These are phyloP conservation scores for Fonsecaea erecta DNA, from an alignment of 2,329 filamentous ascomycete species.

Conservation along the genomic window DNA sequence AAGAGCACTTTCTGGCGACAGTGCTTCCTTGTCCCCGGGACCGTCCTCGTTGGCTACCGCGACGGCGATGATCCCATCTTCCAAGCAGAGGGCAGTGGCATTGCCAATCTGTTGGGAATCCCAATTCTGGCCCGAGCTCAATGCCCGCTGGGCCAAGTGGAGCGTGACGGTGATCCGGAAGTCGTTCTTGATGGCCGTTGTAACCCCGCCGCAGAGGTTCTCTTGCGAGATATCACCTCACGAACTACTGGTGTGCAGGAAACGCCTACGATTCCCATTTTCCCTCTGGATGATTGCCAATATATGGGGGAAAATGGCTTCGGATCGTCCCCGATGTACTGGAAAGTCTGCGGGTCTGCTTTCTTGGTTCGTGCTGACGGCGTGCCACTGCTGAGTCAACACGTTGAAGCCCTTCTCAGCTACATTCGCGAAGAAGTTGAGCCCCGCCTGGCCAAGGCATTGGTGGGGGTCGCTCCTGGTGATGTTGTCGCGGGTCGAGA, in stretches of 20 bases:
- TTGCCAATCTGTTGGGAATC: constrained; percentile 16
- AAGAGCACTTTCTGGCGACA: neutral
- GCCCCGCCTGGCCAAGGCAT: constrained; percentile 5
- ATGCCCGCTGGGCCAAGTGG: too few species aligned
- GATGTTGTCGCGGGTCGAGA: constrained; percentile 11
- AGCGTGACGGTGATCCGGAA: neutral
- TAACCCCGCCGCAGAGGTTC: neutral
- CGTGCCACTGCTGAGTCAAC: constrained; percentile 7
- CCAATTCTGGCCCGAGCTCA: constrained; percentile 9
- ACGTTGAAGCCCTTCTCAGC: constrained; percentile 15
- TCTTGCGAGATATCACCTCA: neutral
- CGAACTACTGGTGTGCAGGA: neutral
- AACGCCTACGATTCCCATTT: neutral
- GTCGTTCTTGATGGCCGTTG: neutral
- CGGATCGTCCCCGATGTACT: neutral
- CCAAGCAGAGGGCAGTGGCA: constrained; percentile 1
- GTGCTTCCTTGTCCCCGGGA: neutral
- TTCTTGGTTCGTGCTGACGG: constrained; percentile 3
- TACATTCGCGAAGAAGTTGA: constrained; percentile 17
- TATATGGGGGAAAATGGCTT: neutral
- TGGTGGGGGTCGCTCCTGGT: neutral
- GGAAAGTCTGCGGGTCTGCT: neutral
- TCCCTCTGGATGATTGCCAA: neutral
- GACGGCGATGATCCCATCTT: constrained; percentile 16
- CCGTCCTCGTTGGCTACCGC: too few species aligned